Evolutionary conservation across 176 grass and related monocot genomes (phyloP).

Genomic region (Neostapfia colusana): DNA sequence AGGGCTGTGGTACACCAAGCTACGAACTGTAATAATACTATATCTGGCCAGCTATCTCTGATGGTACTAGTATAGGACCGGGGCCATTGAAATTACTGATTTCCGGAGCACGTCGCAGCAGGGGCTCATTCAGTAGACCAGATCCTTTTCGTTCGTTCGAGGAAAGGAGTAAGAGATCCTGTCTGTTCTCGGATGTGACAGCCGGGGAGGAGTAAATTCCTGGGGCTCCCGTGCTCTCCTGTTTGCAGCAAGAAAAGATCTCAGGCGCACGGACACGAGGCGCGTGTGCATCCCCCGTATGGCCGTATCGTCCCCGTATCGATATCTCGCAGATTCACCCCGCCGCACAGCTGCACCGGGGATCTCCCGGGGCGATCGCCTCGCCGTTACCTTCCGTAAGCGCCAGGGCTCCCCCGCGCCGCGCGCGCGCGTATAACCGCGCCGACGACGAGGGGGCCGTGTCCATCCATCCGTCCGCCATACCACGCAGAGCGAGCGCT

Average conservation of each 20-base stretch:
- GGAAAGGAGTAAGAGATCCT: background rate
- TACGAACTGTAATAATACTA: too few species aligned
- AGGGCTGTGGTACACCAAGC: too few species aligned
- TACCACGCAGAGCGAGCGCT: too few species aligned
- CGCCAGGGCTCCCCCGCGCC: background rate
- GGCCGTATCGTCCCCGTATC: slow-evolving; percentile 34
- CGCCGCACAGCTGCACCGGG: slow-evolving; percentile 31
- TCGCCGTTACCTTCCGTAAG: slow-evolving; percentile 21
- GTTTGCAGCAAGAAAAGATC: slow-evolving; percentile 35
- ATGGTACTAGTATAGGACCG: too few species aligned
- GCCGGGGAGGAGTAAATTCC: slow-evolving; percentile 31
- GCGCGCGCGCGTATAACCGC: slow-evolving; percentile 5
- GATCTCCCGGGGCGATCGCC: slow-evolving; percentile 2
- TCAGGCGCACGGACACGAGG: slow-evolving; percentile 17
- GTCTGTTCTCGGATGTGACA: slow-evolving; percentile 21
- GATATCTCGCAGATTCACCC: slow-evolving; percentile 35
- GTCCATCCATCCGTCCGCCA: background rate
- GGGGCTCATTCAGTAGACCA: slow-evolving; percentile 30
- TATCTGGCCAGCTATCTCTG: too few species aligned
- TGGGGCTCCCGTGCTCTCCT: background rate
- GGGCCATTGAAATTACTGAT: too few species aligned
- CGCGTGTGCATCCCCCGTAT: slow-evolving; percentile 27
- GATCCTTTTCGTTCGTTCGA: slow-evolving; percentile 14
- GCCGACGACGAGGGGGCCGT: background rate
- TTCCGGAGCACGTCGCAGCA: too few species aligned